Percentiles rank a stretch among this genome's conserved stretches.
Conservation (phyloP, 257 asterid genomes). For the Solanum lignicaule region DNA sequence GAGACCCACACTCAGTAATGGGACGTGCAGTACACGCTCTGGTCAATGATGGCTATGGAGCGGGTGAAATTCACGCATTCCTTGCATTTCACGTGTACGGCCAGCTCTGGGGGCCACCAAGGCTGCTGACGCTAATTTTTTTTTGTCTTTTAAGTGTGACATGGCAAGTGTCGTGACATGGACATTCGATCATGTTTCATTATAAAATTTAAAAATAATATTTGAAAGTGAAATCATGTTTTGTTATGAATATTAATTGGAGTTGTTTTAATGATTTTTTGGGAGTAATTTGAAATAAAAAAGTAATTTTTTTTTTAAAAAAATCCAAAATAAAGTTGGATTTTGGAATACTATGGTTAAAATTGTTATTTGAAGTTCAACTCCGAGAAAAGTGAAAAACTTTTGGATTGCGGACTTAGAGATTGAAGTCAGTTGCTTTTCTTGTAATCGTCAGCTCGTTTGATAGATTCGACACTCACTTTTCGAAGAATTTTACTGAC, state of each 20-base stretch:
- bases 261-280: neutral
- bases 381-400: neutral
- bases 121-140: neutral
- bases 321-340: neutral
- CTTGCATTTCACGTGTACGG: neutral
- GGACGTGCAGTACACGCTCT: neutral
- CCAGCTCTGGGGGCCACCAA: neutral
- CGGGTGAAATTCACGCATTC: neutral
- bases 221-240: too few species aligned
- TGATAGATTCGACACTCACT: neutral
- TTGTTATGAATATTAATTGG: too few species aligned
- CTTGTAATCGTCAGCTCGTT: neutral
- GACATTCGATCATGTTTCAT: neutral
- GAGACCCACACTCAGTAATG: neutral
- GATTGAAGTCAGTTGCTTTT: neutral
- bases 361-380: neutral
- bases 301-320: neutral
- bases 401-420: neutral
- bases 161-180: neutral
- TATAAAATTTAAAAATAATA: too few species aligned
- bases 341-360: fast-evolving
- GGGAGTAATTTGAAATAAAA: neutral
- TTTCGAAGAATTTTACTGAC: neutral
- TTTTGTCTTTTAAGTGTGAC: neutral
- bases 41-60: neutral